Evolutionary conservation across 192 early-diverging fungal genomes (phyloP), one percentile per base, ranked within the genome.

Genomic region (Jimgerdemannia flammicorona): DNA sequence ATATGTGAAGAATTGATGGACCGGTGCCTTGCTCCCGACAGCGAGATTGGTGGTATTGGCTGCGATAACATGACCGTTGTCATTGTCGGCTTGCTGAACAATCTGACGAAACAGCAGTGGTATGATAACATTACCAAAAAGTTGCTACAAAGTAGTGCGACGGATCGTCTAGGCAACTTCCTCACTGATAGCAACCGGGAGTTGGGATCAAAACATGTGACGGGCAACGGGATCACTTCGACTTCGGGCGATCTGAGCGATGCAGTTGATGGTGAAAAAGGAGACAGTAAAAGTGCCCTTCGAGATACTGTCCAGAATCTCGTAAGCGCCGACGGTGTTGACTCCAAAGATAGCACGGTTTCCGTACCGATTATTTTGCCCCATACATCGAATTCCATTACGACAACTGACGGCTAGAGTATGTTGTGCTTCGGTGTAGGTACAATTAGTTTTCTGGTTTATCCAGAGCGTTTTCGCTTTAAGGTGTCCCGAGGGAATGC

Each of bases 11-110:
- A 87, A 40, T 87, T 98, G 66, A 98, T 98, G 95, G 93, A 97
- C 73, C 82, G 87, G 70, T 98, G 98, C 75, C 86, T 99, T 72
- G 96, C 97, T 40, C 81, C 89, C 40, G 95, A 96, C 77, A 91
- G 87, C 76, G 96, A 96, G 44, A 84, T 95, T 72, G 94, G 92
- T 69, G 93, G 94, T 39, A 90, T 99, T 64, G 98, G 98, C 19
- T 99, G 97, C 84, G 98, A 99, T 84, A 99, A 99, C 84, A 99
- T 99, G 98, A 98, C 98, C 1, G 91, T 98, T 17, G 84, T 98
- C 40, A 94, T 99, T 49, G 90, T 96, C 8, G 98, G 87, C 4
- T 79, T 98, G 64, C 86, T 98, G 74, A 87, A 93, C 70, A 95
- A 94, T 44, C 90, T 86, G 75, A 88, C 86, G 44, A 84, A 87